Percentiles rank a stretch among this genome's conserved stretches.
Conservation (phyloP, 306 rosid species). For the Macrotyloma uniflorum region DNA sequence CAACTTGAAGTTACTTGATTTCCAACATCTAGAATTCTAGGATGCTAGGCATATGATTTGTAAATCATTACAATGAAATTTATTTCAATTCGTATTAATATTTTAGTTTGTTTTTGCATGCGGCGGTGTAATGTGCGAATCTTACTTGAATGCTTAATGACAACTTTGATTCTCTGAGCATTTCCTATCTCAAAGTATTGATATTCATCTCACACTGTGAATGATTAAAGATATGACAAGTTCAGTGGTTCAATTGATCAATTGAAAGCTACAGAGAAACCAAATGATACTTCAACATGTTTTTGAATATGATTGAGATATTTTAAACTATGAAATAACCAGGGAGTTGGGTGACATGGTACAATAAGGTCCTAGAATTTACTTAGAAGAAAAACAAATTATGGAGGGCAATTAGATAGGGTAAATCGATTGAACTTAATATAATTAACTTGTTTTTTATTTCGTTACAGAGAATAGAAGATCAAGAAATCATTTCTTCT, state of each 20-base stretch:
- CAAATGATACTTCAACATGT: not conserved
- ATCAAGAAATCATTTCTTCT: conserved; percentile 22
- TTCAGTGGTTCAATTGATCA: conserved; percentile 4
- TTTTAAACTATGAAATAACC: not conserved
- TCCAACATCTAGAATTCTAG: not conserved
- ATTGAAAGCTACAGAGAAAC: conserved; percentile 13
- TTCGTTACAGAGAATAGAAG: conserved; percentile 21
- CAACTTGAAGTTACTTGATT: not conserved
- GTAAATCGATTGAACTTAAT: not conserved
- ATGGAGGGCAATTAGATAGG: not conserved
- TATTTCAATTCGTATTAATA: not conserved
- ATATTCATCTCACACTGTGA: conserved; percentile 6
- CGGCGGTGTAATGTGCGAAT: not conserved
- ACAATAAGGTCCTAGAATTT: not conserved
- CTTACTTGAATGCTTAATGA: not conserved
- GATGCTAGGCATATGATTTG: not conserved
- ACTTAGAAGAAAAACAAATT: not conserved
- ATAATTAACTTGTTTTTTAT: conserved; percentile 34
- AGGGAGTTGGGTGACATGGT: not conserved
- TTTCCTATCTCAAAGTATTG: not conserved
- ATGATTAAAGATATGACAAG: not conserved
- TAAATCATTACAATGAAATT: not conserved
- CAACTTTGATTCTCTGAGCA: conserved; percentile 10
- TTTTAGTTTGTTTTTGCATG: conserved; percentile 12
- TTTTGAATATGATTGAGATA: not conserved